phyloP scores from a whole-genome alignment of 2,329 filamentous ascomycete species.

The Paecilomyces variotii region DNA sequence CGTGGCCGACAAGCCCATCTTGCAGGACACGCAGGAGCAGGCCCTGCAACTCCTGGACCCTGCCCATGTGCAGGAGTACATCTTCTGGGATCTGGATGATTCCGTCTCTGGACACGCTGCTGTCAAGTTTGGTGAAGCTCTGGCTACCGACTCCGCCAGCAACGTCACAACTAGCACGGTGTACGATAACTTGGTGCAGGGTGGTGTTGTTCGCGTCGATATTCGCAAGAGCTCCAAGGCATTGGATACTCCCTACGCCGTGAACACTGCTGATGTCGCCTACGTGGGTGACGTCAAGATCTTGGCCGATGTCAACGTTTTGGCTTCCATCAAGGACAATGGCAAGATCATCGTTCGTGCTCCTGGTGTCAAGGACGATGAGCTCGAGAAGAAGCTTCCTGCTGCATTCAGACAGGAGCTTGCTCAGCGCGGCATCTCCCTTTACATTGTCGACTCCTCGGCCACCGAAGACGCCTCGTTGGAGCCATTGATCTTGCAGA shows the following conservation, averaged over 20 bases:
- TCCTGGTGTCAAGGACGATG: constrained; percentile 74
- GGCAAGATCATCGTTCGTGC: constrained; percentile 70
- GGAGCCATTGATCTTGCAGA: constrained; percentile 62
- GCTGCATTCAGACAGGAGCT: constrained; percentile 62
- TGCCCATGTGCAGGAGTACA: constrained; percentile 66
- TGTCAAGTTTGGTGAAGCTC: constrained; percentile 50
- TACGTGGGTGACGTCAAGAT: constrained; percentile 75
- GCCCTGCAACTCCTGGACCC: constrained; percentile 48
- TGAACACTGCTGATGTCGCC: constrained; percentile 69
- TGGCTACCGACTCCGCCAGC: constrained; percentile 52
- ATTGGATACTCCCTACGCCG: constrained; percentile 74
- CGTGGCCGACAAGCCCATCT: constrained; percentile 34
- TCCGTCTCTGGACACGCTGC: constrained; percentile 61
- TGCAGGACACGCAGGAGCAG: constrained; percentile 26
- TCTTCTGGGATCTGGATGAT: constrained; percentile 85
- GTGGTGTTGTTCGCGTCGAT: constrained; percentile 75
- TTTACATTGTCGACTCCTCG: constrained; percentile 69
- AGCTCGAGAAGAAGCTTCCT: constrained; percentile 78
- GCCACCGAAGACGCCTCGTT: constrained; percentile 59
- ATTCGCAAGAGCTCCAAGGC: constrained; percentile 75
- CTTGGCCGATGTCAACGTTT: constrained; percentile 66
- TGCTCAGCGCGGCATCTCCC: constrained; percentile 58
- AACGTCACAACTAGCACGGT: constrained; percentile 53
- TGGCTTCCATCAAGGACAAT: constrained; percentile 60
- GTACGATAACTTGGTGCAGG: constrained; percentile 59